A percentile compares a stretch with the other conserved stretches of the same genome.
Evolutionary conservation across 176 grass and related monocot genomes (phyloP).

Genomic region (Eragrostis curvula): DNA sequence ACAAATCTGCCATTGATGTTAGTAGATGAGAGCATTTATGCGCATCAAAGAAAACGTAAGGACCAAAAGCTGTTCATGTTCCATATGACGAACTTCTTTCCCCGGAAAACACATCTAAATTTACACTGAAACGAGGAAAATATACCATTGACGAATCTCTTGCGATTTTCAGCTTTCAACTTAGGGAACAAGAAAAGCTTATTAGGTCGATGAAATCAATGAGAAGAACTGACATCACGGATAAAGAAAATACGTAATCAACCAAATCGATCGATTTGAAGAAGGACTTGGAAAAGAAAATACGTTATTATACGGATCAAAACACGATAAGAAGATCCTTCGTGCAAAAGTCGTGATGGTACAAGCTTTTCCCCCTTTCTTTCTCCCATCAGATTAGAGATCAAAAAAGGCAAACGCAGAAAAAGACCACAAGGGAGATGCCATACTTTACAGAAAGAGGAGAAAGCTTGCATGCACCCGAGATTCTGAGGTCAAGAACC

Average conservation of each 20-base stretch:
- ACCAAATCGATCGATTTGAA: conserved; percentile 1
- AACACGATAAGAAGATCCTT: conserved; percentile 29
- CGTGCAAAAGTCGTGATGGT: conserved; percentile 36
- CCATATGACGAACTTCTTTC: conserved; percentile 16
- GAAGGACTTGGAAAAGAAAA: background rate
- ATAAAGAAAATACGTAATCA: background rate
- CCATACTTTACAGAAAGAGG: conserved; percentile 31
- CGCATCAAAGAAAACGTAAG: background rate
- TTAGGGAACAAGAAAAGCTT: conserved; percentile 10
- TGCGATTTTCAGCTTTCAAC: background rate
- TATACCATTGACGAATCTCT: background rate
- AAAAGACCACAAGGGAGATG: conserved; percentile 20
- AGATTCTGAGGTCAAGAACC: conserved; percentile 28
- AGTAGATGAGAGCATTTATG: conserved; percentile 27
- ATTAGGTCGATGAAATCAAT: background rate
- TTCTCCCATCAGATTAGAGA: conserved; percentile 29
- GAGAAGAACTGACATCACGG: background rate
- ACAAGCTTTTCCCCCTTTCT: background rate
- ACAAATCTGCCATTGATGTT: conserved; percentile 21
- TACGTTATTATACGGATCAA: conserved; percentile 23
- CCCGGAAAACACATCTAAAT: background rate
- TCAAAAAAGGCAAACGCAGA: background rate
- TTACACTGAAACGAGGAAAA: background rate
- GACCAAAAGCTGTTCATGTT: background rate
- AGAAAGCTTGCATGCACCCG: background rate